Conservation (phyloP, 495 filamentous ascomycete genomes). For the Annulohypoxylon nitens region DNA sequence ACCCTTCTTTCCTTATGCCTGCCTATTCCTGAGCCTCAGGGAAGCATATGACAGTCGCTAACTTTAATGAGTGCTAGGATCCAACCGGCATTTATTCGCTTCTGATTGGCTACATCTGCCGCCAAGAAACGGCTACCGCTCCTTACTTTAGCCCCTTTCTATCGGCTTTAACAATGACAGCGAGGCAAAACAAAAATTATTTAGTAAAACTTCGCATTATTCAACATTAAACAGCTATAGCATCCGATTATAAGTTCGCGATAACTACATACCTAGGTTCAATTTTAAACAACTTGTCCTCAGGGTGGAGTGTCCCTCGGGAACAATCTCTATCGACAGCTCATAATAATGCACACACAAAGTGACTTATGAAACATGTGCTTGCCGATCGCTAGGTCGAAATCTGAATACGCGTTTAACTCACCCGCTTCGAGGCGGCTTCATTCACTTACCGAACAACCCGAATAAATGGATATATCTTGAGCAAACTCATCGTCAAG, state of each 20-base stretch:
- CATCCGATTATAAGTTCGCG: not conserved
- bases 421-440: not conserved
- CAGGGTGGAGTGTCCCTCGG: not conserved
- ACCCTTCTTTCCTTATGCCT: slow-evolving; percentile 17
- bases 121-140: slow-evolving; percentile 19
- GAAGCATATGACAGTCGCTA: slow-evolving; percentile 22
- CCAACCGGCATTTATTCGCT: slow-evolving; percentile 16
- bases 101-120: slow-evolving; percentile 16
- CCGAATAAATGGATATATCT: not conserved
- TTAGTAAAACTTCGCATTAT: not conserved
- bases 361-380: not conserved
- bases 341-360: not conserved
- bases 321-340: not conserved
- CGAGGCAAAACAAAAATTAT: not conserved
- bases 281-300: not conserved
- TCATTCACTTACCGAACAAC: not conserved
- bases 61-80: slow-evolving; percentile 36
- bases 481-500: not conserved
- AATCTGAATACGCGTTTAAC: slow-evolving; percentile 9
- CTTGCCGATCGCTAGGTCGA: slow-evolving; percentile 4
- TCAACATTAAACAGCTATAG: not conserved
- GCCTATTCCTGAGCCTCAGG: not conserved
- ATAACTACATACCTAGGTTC: not conserved
- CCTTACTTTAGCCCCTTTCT: slow-evolving; percentile 6
- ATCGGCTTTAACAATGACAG: not conserved